Percentiles rank a stretch among this genome's conserved stretches.
Evolutionary conservation across 2,329 filamentous ascomycete genomes (phyloP).

Genomic region (Aspergillus flavus): DNA sequence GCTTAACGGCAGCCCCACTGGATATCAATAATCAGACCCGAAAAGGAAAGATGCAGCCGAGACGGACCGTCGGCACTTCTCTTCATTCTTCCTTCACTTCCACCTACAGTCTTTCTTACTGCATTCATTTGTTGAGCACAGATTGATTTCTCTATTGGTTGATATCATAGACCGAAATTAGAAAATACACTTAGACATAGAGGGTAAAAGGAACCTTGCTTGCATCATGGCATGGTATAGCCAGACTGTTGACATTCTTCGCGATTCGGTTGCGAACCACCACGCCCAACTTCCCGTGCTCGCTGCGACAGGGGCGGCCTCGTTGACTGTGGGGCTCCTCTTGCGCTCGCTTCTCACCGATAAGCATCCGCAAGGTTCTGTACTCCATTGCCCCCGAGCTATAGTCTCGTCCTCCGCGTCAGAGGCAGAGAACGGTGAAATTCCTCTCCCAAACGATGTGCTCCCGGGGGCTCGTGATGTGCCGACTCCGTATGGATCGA

Average conservation of each 20-base stretch:
- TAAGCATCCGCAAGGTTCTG: conserved; percentile 11
- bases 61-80: neutral
- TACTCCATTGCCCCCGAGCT: conserved; percentile 41
- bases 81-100: neutral
- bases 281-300: conserved; percentile 35
- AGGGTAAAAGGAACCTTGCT: neutral
- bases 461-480: conserved; percentile 68
- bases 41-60: neutral
- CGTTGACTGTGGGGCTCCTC: conserved; percentile 37
- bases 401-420: conserved; percentile 34
- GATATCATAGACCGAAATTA: conserved; percentile 1
- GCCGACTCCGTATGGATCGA: conserved; percentile 61
- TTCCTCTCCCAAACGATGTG: conserved; percentile 69
- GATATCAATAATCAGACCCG: neutral
- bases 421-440: conserved; percentile 38
- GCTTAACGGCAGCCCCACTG: neutral
- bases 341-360: conserved; percentile 31
- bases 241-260: conserved; percentile 37
- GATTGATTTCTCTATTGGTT: neutral
- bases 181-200: neutral
- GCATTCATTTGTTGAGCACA: neutral
- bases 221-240: conserved; percentile 36
- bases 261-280: conserved; percentile 33
- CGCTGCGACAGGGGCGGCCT: conserved; percentile 38
- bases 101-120: neutral